A percentile compares a stretch with the other conserved stretches of the same genome.
phyloP scores from a whole-genome alignment of 169 alveolate species.

The Theileria equi region DNA sequence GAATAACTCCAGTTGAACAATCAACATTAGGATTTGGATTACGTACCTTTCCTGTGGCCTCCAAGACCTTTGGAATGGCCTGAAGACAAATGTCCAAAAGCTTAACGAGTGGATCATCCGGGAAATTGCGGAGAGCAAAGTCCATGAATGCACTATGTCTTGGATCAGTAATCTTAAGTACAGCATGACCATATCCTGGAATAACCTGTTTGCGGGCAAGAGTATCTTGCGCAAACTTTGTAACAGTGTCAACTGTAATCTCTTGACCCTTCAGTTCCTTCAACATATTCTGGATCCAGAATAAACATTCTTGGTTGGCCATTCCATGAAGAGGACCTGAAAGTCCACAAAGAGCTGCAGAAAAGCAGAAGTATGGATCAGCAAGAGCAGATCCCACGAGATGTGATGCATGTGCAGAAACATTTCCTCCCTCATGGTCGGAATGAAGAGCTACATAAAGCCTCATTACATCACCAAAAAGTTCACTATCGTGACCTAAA shows the following conservation, averaged over 20 bases:
- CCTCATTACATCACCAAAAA: constrained; percentile 67
- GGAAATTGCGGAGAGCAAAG: constrained; percentile 84
- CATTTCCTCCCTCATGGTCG: constrained; percentile 95
- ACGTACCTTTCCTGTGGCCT: constrained; percentile 84
- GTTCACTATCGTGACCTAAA: constrained; percentile 61
- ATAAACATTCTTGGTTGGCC: constrained; percentile 92
- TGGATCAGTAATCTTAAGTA: constrained; percentile 94
- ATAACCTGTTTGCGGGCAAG: constrained; percentile 85
- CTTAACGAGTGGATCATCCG: constrained; percentile 82
- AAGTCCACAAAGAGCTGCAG: constrained; percentile 88
- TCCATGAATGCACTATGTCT: constrained; percentile 80
- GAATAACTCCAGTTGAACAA: constrained; percentile 91
- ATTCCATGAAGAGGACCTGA: constrained; percentile 95
- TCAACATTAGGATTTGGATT: constrained; percentile 97
- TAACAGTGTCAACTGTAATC: constrained; percentile 65
- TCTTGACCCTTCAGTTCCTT: constrained; percentile 77
- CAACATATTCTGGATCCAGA: constrained; percentile 84
- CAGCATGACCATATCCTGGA: constrained; percentile 98
- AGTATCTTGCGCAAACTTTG: constrained; percentile 72
- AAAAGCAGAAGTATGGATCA: constrained; percentile 88
- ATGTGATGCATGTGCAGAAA: constrained; percentile 92
- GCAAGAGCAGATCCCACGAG: constrained; percentile 90
- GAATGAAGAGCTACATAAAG: constrained; percentile 80
- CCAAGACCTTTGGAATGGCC: constrained; percentile 56
- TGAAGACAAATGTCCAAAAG: constrained; percentile 67